phyloP scores from a whole-genome alignment of 495 filamentous ascomycete genomes.

The Annulohypoxylon moriforme region DNA sequence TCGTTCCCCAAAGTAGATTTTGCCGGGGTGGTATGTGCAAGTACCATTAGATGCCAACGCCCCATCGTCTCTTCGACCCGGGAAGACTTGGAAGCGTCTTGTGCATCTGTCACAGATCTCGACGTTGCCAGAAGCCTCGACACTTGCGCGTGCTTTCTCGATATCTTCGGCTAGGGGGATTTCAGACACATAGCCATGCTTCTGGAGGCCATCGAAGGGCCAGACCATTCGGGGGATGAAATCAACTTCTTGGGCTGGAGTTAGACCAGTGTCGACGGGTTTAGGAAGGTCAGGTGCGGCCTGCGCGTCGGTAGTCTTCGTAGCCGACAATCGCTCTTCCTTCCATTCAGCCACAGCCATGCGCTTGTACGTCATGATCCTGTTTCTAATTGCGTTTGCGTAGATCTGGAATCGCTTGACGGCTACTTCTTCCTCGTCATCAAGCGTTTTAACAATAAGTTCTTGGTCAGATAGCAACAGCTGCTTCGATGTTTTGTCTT shows the following conservation, averaged over 20 bases:
- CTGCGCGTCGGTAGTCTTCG: conserved; percentile 32
- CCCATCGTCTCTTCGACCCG: conserved; percentile 85
- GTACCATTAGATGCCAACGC: conserved; percentile 77
- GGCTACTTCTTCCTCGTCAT: conserved; percentile 85
- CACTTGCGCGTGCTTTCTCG: conserved; percentile 68
- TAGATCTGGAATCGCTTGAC: conserved; percentile 76
- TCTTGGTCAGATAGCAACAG: conserved; percentile 74
- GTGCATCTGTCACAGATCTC: conserved; percentile 90
- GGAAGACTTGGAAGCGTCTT: conserved; percentile 90
- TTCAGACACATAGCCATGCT: conserved; percentile 78
- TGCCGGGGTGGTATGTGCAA: conserved; percentile 83
- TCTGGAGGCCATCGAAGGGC: conserved; percentile 66
- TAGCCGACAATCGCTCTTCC: conserved; percentile 51
- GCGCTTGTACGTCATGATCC: conserved; percentile 77
- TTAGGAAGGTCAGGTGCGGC: conserved; percentile 49
- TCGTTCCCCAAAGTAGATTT: conserved; percentile 63
- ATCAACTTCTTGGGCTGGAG: conserved; percentile 71
- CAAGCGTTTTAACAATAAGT: conserved; percentile 79
- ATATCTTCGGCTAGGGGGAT: conserved; percentile 66
- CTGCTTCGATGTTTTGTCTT: conserved; percentile 48
- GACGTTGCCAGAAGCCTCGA: conserved; percentile 75
- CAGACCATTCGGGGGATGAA: conserved; percentile 70
- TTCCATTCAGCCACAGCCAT: conserved; percentile 77
- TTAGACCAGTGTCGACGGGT: conserved; percentile 74
- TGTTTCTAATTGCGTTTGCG: conserved; percentile 80